A percentile compares a stretch with the other conserved stretches of the same genome.
Conservation (phyloP, 495 filamentous ascomycete species). For the Glutinoglossum americanum region DNA sequence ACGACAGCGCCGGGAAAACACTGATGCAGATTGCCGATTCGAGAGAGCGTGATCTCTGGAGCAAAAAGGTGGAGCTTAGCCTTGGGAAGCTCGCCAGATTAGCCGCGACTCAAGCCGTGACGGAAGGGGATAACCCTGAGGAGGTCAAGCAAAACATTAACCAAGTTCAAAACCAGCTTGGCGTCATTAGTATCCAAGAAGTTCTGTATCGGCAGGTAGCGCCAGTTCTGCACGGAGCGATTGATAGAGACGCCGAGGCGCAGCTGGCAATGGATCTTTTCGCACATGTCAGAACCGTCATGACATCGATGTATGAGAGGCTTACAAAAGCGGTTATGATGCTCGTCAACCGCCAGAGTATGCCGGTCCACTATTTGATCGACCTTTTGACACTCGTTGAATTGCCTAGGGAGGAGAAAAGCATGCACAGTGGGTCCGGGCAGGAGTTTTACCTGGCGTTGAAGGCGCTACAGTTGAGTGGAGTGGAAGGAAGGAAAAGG, state of each 20-base stretch:
- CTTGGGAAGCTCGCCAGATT: slow-evolving; percentile 57
- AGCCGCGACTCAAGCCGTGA: slow-evolving; percentile 27
- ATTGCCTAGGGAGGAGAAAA: slow-evolving; percentile 8
- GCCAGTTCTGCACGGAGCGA: slow-evolving; percentile 36
- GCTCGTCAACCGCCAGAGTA: slow-evolving; percentile 42
- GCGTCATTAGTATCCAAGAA: slow-evolving; percentile 52
- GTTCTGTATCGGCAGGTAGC: slow-evolving; percentile 37
- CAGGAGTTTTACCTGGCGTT: slow-evolving; percentile 47
- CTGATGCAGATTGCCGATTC: slow-evolving; percentile 41
- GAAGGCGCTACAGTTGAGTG: slow-evolving; percentile 30
- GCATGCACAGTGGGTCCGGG: slow-evolving; percentile 16
- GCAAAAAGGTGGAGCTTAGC: slow-evolving; percentile 75
- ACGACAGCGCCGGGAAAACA: slow-evolving; percentile 40
- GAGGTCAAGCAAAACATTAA: slow-evolving; percentile 4
- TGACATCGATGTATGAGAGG: slow-evolving; percentile 38
- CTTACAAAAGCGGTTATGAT: slow-evolving; percentile 41
- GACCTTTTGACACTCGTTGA: slow-evolving; percentile 65
- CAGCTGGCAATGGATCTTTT: slow-evolving; percentile 51
- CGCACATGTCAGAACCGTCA: slow-evolving; percentile 28
- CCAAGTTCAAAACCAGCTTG: slow-evolving; percentile 20
- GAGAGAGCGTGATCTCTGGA: slow-evolving; percentile 60
- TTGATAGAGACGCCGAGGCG: slow-evolving; percentile 57
- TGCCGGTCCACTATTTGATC: slow-evolving; percentile 45
- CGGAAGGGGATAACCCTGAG: slow-evolving; percentile 6
- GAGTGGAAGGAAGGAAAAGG: slow-evolving; percentile 27